phyloP scores from a whole-genome alignment of 805 yeast species.

The Pichia paraexigua region DNA sequence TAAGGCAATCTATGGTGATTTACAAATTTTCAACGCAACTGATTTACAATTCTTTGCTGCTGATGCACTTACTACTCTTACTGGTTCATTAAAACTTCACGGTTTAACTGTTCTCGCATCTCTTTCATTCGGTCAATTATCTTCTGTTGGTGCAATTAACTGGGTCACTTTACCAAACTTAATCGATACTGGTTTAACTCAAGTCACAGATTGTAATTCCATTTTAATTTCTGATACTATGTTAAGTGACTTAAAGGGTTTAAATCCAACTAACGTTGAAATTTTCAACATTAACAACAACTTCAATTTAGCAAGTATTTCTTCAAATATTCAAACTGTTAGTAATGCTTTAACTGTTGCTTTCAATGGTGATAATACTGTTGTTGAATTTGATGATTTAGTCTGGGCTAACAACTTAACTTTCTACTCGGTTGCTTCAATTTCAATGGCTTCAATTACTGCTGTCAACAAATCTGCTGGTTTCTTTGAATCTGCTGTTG shows the following conservation, averaged over 20 bases:
- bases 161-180: constrained; percentile 86
- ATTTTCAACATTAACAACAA: constrained; percentile 88
- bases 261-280: constrained; percentile 38
- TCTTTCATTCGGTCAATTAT: constrained; percentile 69
- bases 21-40: constrained; percentile 60
- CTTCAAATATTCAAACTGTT: constrained; percentile 67
- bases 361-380: constrained; percentile 74
- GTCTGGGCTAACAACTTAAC: constrained; percentile 83
- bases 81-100: constrained; percentile 58
- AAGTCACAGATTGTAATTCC: constrained; percentile 66
- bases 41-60: constrained; percentile 61
- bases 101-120: constrained; percentile 58
- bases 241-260: constrained; percentile 60
- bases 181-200: constrained; percentile 57
- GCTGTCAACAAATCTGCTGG: constrained; percentile 76
- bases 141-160: constrained; percentile 72
- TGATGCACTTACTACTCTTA: constrained; percentile 65
- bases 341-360: constrained; percentile 71
- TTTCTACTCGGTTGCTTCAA: constrained; percentile 69
- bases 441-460: constrained; percentile 61
- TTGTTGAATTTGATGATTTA: constrained; percentile 60
- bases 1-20: constrained; percentile 68
- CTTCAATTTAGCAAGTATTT: constrained; percentile 60
- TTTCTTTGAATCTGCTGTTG: constrained; percentile 64
- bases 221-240: constrained; percentile 69